A percentile compares a stretch with the other conserved stretches of the same genome.
Conservation (phyloP, 2,329 filamentous ascomycete species). For the Phyllosticta capitalensis region DNA sequence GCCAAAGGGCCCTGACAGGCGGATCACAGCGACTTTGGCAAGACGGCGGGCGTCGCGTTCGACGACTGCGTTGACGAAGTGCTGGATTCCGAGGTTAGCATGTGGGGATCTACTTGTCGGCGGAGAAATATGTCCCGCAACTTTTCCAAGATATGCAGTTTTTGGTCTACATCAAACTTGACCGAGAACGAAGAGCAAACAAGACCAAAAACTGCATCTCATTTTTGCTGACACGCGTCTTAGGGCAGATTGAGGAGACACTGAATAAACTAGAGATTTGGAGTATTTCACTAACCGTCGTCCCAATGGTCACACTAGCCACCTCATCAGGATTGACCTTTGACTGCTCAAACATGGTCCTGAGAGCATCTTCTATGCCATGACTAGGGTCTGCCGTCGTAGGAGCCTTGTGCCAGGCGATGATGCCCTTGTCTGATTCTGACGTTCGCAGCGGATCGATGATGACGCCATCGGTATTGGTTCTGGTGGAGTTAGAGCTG, state of each 20-base stretch:
- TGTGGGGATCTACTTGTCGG: background rate
- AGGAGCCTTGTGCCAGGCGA: constrained; percentile 26
- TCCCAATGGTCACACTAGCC: constrained; percentile 19
- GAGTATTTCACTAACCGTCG: constrained; percentile 25
- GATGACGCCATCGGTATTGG: constrained; percentile 29
- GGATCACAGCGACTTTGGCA: constrained; percentile 41
- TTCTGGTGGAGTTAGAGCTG: constrained; percentile 11
- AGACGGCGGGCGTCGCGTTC: constrained; percentile 16
- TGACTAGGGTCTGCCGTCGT: constrained; percentile 31
- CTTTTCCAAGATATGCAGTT: too few species aligned
- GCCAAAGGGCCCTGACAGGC: constrained; percentile 46
- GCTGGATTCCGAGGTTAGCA: constrained; percentile 14
- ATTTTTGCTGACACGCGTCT: background rate
- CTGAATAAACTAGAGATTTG: background rate
- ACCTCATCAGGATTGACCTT: constrained; percentile 11
- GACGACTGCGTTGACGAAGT: constrained; percentile 51
- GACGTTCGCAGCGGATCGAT: constrained; percentile 19
- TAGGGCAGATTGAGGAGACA: background rate
- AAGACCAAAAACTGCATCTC: background rate
- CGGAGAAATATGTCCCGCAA: background rate
- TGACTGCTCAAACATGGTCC: constrained; percentile 26
- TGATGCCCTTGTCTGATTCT: constrained; percentile 18
- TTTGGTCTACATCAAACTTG: too few species aligned
- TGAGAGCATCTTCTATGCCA: constrained; percentile 32
- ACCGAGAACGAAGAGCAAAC: background rate